phyloP scores from a whole-genome alignment of 2,329 filamentous ascomycete species.

The Diaporthe aspalathi region DNA sequence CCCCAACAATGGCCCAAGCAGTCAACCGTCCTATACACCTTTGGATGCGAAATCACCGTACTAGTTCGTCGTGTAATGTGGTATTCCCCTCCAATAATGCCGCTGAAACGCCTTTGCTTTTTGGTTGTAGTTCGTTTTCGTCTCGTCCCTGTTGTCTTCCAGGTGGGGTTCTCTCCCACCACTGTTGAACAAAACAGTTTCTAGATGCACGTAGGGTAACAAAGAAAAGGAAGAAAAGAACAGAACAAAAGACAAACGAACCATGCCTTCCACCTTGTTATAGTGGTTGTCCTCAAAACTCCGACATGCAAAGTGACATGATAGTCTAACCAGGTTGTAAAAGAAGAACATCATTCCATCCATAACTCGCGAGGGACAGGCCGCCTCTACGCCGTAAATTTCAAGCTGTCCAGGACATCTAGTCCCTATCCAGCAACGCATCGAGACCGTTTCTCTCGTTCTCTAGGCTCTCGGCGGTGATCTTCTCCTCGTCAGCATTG shows the following conservation, averaged over 20 bases:
- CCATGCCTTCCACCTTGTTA: constrained; percentile 1
- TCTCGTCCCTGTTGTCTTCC: background rate
- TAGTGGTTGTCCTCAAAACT: constrained; percentile 21
- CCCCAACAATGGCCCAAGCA: background rate
- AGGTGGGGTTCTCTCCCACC: background rate
- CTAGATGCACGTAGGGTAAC: constrained; percentile 27
- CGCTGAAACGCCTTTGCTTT: constrained; percentile 31
- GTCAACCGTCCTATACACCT: background rate
- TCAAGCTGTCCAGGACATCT: background rate
- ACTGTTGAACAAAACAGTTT: constrained; percentile 6
- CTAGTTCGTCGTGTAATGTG: constrained; percentile 16
- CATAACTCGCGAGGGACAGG: background rate
- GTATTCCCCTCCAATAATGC: constrained; percentile 25
- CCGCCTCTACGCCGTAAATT: background rate
- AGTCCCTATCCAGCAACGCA: constrained; percentile 58
- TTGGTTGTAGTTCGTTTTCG: background rate
- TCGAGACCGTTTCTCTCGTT: constrained; percentile 61
- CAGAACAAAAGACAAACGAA: background rate
- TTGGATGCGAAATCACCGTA: constrained; percentile 13
- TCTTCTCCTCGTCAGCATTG: constrained; percentile 33
- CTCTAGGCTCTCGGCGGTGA: constrained; percentile 58
- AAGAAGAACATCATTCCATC: background rate
- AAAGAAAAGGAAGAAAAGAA: background rate
- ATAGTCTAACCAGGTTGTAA: constrained; percentile 10
- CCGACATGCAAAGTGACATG: constrained; percentile 19